Evolutionary conservation across 1,284 basidiomycete species (phyloP).

Genomic region (Cutaneotrichosporon sp.): DNA sequence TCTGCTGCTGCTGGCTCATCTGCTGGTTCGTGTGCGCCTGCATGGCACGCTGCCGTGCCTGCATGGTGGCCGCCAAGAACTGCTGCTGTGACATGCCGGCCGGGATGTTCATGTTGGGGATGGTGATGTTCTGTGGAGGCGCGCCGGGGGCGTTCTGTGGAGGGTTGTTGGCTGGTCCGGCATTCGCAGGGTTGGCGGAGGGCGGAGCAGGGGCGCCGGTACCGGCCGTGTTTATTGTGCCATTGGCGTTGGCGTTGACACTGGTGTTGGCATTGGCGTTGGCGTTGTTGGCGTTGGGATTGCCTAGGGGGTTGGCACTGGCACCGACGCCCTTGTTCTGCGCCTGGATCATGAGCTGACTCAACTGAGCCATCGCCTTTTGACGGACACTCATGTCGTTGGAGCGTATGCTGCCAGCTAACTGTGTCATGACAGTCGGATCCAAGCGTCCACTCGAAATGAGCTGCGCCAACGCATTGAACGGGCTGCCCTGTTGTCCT

Average conservation of each 20-base stretch:
- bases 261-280: background rate
- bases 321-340: constrained; percentile 8
- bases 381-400: constrained; percentile 16
- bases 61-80: constrained; percentile 22
- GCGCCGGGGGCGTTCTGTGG: background rate
- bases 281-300: constrained; percentile 6
- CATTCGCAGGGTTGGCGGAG: background rate
- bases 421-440: constrained; percentile 23
- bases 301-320: background rate
- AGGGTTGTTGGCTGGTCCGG: background rate
- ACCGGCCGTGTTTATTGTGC: constrained; percentile 1
- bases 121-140: background rate
- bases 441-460: constrained; percentile 22
- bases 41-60: constrained; percentile 15
- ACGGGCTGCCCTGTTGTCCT: constrained; percentile 9
- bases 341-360: constrained; percentile 17
- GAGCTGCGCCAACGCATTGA: constrained; percentile 16
- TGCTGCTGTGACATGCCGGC: constrained; percentile 15
- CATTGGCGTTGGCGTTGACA: constrained; percentile 1
- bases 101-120: constrained; percentile 3
- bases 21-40: constrained; percentile 6
- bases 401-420: constrained; percentile 18
- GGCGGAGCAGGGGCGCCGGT: background rate
- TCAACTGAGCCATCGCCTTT: constrained; percentile 22
- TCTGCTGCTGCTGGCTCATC: constrained; percentile 2